Conservation (phyloP, 352 stramenopile species). For the Globisporangium barbulae region DNA sequence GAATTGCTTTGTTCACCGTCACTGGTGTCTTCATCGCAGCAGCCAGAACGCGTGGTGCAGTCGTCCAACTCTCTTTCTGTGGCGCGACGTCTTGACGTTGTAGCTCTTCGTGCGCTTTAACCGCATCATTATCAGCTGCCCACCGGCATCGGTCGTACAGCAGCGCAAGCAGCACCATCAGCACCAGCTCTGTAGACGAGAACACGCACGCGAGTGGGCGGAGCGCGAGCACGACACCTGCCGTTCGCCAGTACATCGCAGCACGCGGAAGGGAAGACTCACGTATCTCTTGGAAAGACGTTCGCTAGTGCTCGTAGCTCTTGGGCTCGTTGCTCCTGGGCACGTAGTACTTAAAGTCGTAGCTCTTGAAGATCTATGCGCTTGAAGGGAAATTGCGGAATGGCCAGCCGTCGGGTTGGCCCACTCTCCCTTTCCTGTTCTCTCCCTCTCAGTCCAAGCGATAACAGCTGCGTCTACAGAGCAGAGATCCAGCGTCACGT, state of each 20-base stretch:
- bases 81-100: not conserved
- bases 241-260: slow-evolving; percentile 12
- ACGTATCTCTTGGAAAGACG: not conserved
- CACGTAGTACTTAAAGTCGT: not conserved
- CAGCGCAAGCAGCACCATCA: slow-evolving; percentile 20
- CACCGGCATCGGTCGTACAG: slow-evolving; percentile 3
- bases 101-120: not conserved
- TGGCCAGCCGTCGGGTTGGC: not conserved
- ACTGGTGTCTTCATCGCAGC: not conserved
- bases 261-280: not conserved
- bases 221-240: not conserved
- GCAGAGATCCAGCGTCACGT: not conserved
- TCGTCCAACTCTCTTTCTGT: not conserved
- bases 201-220: slow-evolving; percentile 21
- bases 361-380: slow-evolving; percentile 1
- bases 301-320: too few species aligned
- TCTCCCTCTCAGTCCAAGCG: too few species aligned
- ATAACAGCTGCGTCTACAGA: not conserved
- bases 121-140: not conserved
- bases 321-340: not conserved
- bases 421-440: not conserved
- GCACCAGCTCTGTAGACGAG: slow-evolving; percentile 13
- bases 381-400: slow-evolving; percentile 13
- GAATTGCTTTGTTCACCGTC: not conserved
- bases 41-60: not conserved